These are phyloP conservation scores for Eimeria necatrix DNA, from an alignment of 169 alveolate species.

Conservation along the genomic window DNA sequence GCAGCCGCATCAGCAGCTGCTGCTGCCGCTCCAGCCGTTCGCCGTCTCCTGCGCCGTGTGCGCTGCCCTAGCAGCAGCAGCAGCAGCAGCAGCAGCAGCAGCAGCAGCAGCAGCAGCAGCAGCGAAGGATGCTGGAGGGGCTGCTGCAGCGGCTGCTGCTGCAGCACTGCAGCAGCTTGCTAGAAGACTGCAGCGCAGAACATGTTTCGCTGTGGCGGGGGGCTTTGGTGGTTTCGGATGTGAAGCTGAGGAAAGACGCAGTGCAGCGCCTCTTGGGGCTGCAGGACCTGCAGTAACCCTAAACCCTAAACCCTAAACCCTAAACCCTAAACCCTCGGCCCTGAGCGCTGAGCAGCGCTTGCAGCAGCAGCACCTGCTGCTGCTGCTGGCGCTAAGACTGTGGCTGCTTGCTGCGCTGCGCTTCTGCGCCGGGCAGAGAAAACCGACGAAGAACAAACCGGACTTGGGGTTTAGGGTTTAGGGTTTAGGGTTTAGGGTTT, in stretches of 20 bases:
- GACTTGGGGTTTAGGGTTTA: too few relatives aligned
- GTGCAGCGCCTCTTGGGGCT: not conserved
- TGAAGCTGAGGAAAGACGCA: not conserved
- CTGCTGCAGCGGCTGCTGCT: slow-evolving; percentile 58
- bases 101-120: not conserved
- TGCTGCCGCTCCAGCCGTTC: too few relatives aligned
- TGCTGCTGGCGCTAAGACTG: not conserved
- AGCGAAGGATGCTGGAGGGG: not conserved
- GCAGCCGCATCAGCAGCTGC: too few relatives aligned
- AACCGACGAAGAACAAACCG: too few relatives aligned
- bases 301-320: slow-evolving; percentile 42
- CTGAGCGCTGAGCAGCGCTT: not conserved
- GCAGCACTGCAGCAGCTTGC: slow-evolving; percentile 63
- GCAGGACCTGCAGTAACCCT: not conserved
- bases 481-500: slow-evolving; percentile 14
- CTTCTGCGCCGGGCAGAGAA: slow-evolving; percentile 13
- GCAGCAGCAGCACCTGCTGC: not conserved
- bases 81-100: too few relatives aligned
- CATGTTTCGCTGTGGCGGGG: slow-evolving; percentile 2
- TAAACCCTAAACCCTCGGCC: slow-evolving; percentile 29
- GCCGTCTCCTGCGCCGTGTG: too few relatives aligned
- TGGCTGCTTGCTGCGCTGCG: not conserved
- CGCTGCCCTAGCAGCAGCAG: too few relatives aligned
- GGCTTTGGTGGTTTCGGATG: not conserved
- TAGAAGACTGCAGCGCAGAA: slow-evolving; percentile 15